Conservation (phyloP, 768 basidiomycete genomes). For the Porphyrellus cyaneotinctus region DNA sequence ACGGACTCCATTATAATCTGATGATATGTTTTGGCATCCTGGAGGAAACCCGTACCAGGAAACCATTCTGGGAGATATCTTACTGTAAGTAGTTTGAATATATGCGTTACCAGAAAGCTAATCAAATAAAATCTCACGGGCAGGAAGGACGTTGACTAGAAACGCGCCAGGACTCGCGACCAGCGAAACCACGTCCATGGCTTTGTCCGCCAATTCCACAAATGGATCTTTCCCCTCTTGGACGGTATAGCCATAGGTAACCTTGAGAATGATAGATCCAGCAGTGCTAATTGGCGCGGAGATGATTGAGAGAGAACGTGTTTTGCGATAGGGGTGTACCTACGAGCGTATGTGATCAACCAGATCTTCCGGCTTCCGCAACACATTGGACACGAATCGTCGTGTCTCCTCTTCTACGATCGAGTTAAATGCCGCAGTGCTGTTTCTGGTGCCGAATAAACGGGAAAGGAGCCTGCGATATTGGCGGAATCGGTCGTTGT, state of each 20-base stretch:
- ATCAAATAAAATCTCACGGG: slow-evolving; percentile 4
- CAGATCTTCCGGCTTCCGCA: slow-evolving; percentile 14
- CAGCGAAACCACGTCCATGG: slow-evolving; percentile 14
- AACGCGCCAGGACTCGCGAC: slow-evolving; percentile 7
- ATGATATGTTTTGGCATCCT: slow-evolving; percentile 25
- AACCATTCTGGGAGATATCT: slow-evolving; percentile 33
- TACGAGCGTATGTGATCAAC: slow-evolving; percentile 22
- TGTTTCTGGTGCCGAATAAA: slow-evolving; percentile 11
- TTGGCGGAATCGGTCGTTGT: slow-evolving; percentile 8
- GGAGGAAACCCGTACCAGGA: slow-evolving; percentile 34
- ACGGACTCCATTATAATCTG: slow-evolving; percentile 35
- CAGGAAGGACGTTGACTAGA: slow-evolving; percentile 23
- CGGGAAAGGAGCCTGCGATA: slow-evolving; percentile 13
- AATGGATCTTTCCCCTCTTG: slow-evolving; percentile 35
- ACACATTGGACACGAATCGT: slow-evolving; percentile 16
- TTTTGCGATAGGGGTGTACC: background rate
- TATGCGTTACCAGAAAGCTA: no score
- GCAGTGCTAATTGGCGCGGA: slow-evolving; percentile 3
- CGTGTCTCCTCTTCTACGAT: slow-evolving; percentile 19
- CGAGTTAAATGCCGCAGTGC: slow-evolving; percentile 5
- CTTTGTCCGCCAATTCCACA: slow-evolving; percentile 26
- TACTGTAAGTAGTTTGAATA: slow-evolving; percentile 17
- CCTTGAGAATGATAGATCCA: slow-evolving; percentile 32
- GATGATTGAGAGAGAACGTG: background rate
- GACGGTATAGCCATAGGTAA: slow-evolving; percentile 40